A percentile compares a stretch with the other conserved stretches of the same genome.
Evolutionary conservation across 495 filamentous ascomycete genomes (phyloP).

Genomic region (Symbiotaphrina buchneri): DNA sequence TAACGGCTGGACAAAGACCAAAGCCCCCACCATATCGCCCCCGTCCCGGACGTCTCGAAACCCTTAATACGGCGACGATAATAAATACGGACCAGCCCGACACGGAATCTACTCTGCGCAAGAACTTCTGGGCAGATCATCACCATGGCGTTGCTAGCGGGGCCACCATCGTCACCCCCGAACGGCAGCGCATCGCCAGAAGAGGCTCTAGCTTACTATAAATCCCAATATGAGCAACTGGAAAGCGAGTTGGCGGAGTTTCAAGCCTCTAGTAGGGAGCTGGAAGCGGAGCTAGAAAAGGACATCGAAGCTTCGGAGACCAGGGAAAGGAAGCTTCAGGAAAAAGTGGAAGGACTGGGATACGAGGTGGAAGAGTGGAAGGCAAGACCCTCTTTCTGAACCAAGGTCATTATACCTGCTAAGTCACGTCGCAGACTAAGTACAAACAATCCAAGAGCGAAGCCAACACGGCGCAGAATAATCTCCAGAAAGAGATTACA

Average conservation of each 20-base stretch:
- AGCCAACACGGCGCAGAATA: constrained; percentile 57
- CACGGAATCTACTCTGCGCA: no score
- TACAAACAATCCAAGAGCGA: constrained; percentile 89
- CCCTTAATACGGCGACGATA: no score
- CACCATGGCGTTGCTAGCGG: constrained; percentile 25
- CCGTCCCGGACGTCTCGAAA: no score
- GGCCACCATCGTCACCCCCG: constrained; percentile 33
- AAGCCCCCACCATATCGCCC: no score
- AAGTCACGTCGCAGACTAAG: constrained; percentile 40
- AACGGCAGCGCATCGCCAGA: constrained; percentile 31
- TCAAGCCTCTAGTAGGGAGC: constrained; percentile 76
- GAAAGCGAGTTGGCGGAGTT: constrained; percentile 87
- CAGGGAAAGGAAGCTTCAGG: constrained; percentile 60
- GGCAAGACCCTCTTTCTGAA: constrained; percentile 26
- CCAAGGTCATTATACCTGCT: neutral
- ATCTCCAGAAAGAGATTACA: constrained; percentile 89
- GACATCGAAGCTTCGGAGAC: constrained; percentile 92
- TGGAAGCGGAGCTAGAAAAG: constrained; percentile 89
- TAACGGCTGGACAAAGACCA: no score
- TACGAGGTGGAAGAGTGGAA: constrained; percentile 98
- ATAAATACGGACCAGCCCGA: no score
- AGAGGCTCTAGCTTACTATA: constrained; percentile 78
- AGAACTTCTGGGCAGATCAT: no score
- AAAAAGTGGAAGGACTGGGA: constrained; percentile 61
- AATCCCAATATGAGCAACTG: constrained; percentile 81